phyloP scores from a whole-genome alignment of 2,329 filamentous ascomycete genomes.

The Ascochyta lentis region DNA sequence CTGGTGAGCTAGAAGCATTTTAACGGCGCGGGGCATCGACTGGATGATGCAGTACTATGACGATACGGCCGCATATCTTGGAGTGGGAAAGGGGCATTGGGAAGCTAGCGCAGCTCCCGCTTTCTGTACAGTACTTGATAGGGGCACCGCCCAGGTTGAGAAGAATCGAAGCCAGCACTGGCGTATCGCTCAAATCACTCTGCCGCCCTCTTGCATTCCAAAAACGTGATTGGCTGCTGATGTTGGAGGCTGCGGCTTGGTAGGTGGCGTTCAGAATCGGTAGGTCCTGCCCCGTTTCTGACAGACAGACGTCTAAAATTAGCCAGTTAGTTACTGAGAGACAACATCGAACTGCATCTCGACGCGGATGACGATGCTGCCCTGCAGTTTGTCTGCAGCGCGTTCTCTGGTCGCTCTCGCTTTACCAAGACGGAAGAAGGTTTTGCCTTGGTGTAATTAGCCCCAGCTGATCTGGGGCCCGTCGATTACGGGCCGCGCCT shows the following conservation, averaged over 20 bases:
- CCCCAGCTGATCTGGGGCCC: constrained; percentile 24
- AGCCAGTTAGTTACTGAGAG: constrained; percentile 15
- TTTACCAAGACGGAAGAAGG: constrained; percentile 22
- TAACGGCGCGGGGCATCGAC: constrained; percentile 31
- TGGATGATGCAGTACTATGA: constrained; percentile 35
- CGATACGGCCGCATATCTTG: constrained; percentile 10
- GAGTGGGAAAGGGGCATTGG: constrained; percentile 27
- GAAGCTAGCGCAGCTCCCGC: constrained; percentile 47
- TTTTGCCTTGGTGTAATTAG: constrained; percentile 19
- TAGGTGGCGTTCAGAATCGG: constrained; percentile 20
- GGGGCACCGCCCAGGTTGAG: constrained; percentile 26
- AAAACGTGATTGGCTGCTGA: constrained; percentile 12
- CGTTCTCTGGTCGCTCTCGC: constrained; percentile 17
- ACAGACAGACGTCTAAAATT: constrained; percentile 27
- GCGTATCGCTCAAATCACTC: constrained; percentile 31
- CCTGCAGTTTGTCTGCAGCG: constrained; percentile 16
- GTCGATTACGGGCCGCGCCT: constrained; percentile 38
- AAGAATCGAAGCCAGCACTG: constrained; percentile 33
- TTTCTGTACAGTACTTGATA: constrained; percentile 41
- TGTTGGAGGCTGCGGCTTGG: constrained; percentile 10
- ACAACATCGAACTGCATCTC: constrained; percentile 21
- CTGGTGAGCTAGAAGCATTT: constrained; percentile 29
- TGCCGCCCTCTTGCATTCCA: constrained; percentile 8
- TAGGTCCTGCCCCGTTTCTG: constrained; percentile 17
- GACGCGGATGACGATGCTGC: constrained; percentile 18